These are phyloP conservation scores for Aureobasidium pullulans DNA, from an alignment of 2,329 filamentous ascomycete species.

Conservation along the genomic window DNA sequence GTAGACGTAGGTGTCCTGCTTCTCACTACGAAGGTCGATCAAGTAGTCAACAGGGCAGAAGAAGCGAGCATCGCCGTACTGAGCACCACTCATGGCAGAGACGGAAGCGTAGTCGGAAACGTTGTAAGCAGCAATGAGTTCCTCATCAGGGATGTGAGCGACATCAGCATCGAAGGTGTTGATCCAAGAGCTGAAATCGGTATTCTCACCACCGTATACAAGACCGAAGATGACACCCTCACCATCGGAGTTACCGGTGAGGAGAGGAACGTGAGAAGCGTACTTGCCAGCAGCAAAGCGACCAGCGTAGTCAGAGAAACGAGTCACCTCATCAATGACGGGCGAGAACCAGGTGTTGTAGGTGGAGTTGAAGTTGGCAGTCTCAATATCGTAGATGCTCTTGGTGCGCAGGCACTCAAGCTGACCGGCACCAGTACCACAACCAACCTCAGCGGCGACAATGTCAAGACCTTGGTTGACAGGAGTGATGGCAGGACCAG, in stretches of 20 bases:
- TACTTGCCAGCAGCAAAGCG: conserved; percentile 11
- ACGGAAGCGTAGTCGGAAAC: conserved; percentile 30
- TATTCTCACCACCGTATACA: conserved; percentile 13
- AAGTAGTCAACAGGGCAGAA: conserved; percentile 10
- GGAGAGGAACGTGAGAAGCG: conserved; percentile 7
- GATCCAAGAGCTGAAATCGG: conserved; percentile 37
- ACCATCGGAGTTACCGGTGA: conserved; percentile 10
- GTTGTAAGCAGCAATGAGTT: conserved; percentile 30
- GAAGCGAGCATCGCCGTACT: conserved; percentile 33
- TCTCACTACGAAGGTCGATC: background rate
- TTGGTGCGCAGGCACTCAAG: conserved; percentile 34
- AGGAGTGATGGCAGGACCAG: conserved; percentile 34
- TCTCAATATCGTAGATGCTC: conserved; percentile 26
- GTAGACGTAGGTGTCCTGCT: conserved; percentile 17
- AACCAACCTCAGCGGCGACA: conserved; percentile 33
- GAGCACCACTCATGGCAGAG: conserved; percentile 35
- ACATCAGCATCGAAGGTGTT: conserved; percentile 37
- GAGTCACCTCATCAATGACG: conserved; percentile 11
- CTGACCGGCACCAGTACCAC: conserved; percentile 27
- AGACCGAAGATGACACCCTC: conserved; percentile 10
- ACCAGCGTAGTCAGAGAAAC: conserved; percentile 11
- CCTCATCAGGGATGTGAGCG: conserved; percentile 30
- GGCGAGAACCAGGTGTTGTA: conserved; percentile 15
- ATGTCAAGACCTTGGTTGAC: conserved; percentile 31
- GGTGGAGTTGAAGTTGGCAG: conserved; percentile 26